Evolutionary conservation across 495 filamentous ascomycete genomes (phyloP).

Genomic region (Neurospora sp.): DNA sequence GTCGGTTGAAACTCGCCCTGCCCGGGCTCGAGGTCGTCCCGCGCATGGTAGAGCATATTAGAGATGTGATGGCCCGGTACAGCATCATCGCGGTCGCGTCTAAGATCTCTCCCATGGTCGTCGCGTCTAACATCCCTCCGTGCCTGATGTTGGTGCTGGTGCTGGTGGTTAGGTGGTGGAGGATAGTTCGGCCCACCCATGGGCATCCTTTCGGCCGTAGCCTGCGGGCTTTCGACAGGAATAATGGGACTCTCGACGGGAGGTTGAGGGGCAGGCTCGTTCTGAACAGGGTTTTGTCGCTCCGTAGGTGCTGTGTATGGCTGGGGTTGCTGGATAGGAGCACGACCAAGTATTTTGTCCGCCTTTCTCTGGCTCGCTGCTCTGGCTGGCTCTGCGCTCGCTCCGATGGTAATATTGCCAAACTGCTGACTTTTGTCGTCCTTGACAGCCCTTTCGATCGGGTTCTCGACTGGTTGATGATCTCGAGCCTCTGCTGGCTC

Average conservation of each 20-base stretch:
- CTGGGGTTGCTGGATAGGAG: conserved; percentile 6
- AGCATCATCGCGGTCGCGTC: conserved; percentile 10
- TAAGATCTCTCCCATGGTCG: neutral
- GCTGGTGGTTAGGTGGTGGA: neutral
- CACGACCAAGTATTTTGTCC: conserved; percentile 18
- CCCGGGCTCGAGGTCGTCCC: conserved; percentile 30
- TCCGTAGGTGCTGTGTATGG: neutral
- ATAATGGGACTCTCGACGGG: neutral
- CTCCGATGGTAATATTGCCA: neutral
- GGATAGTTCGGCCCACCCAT: neutral
- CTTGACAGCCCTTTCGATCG: neutral
- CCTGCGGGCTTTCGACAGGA: neutral
- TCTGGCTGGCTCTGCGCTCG: neutral
- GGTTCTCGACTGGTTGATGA: neutral
- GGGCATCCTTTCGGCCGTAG: neutral
- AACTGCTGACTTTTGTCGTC: neutral
- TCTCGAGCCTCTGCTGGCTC: neutral
- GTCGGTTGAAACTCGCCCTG: conserved; percentile 36
- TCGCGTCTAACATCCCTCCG: conserved; percentile 4
- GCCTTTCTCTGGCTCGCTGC: conserved; percentile 18
- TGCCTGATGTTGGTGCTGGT: conserved; percentile 2
- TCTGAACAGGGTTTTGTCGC: neutral
- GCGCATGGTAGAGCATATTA: conserved; percentile 32
- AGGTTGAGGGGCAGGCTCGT: neutral
- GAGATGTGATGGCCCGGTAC: conserved; percentile 28